Evolutionary conservation across 2,329 filamentous ascomycete species (phyloP), one percentile per base, ranked within the genome.

Genomic region (Sarocladium brachiariae): DNA sequence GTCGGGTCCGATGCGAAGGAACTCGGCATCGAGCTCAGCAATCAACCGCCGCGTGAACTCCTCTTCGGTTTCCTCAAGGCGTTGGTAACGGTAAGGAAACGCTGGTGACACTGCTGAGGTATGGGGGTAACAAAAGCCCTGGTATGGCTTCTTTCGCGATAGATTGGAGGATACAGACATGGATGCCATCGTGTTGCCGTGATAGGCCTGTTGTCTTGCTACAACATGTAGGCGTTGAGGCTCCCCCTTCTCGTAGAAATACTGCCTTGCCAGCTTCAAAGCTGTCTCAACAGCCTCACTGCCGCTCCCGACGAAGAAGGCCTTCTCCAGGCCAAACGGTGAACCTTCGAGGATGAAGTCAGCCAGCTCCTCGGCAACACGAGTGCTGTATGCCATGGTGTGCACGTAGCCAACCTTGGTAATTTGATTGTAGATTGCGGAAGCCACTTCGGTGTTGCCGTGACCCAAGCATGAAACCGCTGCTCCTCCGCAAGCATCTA

Each of bases 401-500:
- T 64, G 61, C 7, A 59, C 58, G 38, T 62, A 64, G 47, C 54
- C 52, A n/a, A 61, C 55, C n/a, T 52, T 65, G 50, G 71, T 66
- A 60, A 82, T 67, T 56, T 85, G 81, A 16, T 70, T 59, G 18
- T 69, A 65, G 25, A 86, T 72, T 1, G 81, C 81, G 16, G 73
- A 64, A 24, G 69, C 70, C 19, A 87, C 76, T 51, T 78, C 69
- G 50, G 71, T 57, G 51, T 83, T 73, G 27, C 75, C 76, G 59
- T 86, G 80, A 14, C 83, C 84, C 8, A 87, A 62, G 61, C 80
- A 82, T 9, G 80, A 73, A 5, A 88, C 84, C 7, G 81, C 81
- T 1, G 67, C 64, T 3, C 67, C 67, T 34, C 63, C 59, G 35
- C 61, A 65, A 9, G 65, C 66, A 41, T 70, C 67, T n/a, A 70